Evolutionary conservation across 75 land plant genomes (phyloP), one percentile per base, ranked within the genome.

Genomic region (Selaginella moellendorffii): DNA sequence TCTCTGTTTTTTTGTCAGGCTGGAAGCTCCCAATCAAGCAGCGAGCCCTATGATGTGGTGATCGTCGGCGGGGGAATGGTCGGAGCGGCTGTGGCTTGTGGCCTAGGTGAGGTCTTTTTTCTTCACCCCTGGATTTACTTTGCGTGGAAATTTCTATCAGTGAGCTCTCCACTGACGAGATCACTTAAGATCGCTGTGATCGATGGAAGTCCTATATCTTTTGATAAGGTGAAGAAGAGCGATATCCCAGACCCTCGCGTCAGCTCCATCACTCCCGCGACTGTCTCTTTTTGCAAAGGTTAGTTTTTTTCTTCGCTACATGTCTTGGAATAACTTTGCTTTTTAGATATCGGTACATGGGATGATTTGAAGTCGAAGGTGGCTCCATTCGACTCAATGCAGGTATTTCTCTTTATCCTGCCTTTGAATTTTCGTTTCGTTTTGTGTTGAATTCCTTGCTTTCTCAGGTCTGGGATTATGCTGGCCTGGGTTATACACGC

Each of bases 1-100:
- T n/a, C n/a, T n/a, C n/a, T n/a, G n/a, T 36, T 36, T 36, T 5
- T 36, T 36, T 36, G 5, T 5, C 14, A 36, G 46, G 5, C 46
- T 36, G 14, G 14, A 36, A 36, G 46, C 46, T 14, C n/a, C n/a
- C n/a, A n/a, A n/a, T n/a, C 46, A 36, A 36, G 10, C 5, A 36
- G 10, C 5, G 46, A 36, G 46, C 5, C 46, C 14, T 73, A 82
- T 78, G 97, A 91, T 65, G 65, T 91, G 65, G 86, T 91, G 31
- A 85, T 91, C 63, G 79, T 87, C 61, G 97, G 97, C 64, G 97
- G 97, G 26, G 97, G 97, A 71, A 82, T 91, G 97, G 97, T 91
- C 70, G 97, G 97, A 56, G 74, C 90, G 75, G 97, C 97, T 65
- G 76, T 91, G 31, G 93, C 87, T 31, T 85, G 88, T 69, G 81